A percentile compares a stretch with the other conserved stretches of the same genome.
Conservation (phyloP, 805 yeast genomes). For the Yamadazyma akitaensis region DNA sequence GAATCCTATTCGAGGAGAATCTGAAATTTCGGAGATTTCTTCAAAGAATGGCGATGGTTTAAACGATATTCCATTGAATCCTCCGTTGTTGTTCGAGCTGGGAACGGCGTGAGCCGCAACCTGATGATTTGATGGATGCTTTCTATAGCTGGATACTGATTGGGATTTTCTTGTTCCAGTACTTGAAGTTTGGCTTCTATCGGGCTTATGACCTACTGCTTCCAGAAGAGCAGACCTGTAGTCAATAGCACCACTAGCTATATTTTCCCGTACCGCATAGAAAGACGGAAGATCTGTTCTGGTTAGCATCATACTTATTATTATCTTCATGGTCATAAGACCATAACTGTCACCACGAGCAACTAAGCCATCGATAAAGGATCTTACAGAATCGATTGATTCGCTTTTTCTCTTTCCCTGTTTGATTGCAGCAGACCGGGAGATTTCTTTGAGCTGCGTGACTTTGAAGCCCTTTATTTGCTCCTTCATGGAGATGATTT, state of each 20-base stretch:
- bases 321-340: conserved; percentile 35
- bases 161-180: no score
- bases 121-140: not conserved
- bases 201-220: not conserved
- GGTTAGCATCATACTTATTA: not conserved
- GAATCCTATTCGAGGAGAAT: conserved; percentile 45
- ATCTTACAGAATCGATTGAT: not conserved
- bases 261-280: not conserved
- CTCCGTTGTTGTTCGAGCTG: not conserved
- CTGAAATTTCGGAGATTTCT: conserved; percentile 44
- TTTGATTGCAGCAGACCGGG: conserved; percentile 29
- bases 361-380: conserved; percentile 1
- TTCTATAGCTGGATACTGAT: not conserved
- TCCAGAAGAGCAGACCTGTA: conserved; percentile 1
- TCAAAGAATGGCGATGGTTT: conserved; percentile 47
- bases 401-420: conserved; percentile 5
- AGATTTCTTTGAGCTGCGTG: conserved; percentile 50
- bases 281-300: conserved; percentile 4
- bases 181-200: not conserved
- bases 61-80: not conserved
- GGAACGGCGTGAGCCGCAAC: not conserved
- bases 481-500: not conserved
- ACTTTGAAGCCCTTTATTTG: conserved; percentile 29
- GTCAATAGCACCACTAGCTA: not conserved
- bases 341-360: not conserved